Base-by-base conservation (phyloP, 768 basidiomycete species). In the Pleurotus platypus region DNA sequence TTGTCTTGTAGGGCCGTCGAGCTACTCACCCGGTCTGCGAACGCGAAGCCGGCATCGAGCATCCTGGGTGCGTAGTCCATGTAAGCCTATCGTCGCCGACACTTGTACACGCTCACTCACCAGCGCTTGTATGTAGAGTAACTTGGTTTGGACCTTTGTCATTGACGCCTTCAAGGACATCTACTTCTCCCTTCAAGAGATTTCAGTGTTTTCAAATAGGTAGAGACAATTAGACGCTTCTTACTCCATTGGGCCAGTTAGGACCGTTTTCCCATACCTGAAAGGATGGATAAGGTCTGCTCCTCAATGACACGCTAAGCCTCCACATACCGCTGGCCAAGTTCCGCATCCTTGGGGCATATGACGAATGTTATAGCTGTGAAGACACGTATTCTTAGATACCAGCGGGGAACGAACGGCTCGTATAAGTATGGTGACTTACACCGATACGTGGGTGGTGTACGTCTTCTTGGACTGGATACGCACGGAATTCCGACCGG, bases 111-210 rank as follows among this genome's bases (percentile, higher is more conserved):
- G 2, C n/a, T 9, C 24, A 57, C 70, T 16, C 56, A 78, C 81
- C 69, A 26, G 76, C 59, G 11, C 71, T 72, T 2, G 86, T 86
- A 66, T 87, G 85, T 7, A 88, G 72, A 0, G 83, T 79, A 0
- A 75, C 76, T 45, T 72, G 66, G 61, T 87, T 82, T 0, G 82
- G 79, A 5, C 61, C 58, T 50, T 77, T 72, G 61, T 84, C 72
- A 63, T 88, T 87, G 11, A 86, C 79, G 45, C 83, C 81, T 62
- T 84, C 81, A 16, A 83, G 60, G 35, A 84, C 79, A 62, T 84
- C 78, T 18, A 78, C 68, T 57, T 78, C 72, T 11, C 78, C 79
- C 73, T 78, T 58, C 22, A 61, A 49, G 42, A 38, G 38, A 27
- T 46, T 13, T 49, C 53, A 42, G 30, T 20, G 49, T 2, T 30